phyloP scores from a whole-genome alignment of 371 early-diverging fungal genomes.

The Scutellospora calospora region DNA sequence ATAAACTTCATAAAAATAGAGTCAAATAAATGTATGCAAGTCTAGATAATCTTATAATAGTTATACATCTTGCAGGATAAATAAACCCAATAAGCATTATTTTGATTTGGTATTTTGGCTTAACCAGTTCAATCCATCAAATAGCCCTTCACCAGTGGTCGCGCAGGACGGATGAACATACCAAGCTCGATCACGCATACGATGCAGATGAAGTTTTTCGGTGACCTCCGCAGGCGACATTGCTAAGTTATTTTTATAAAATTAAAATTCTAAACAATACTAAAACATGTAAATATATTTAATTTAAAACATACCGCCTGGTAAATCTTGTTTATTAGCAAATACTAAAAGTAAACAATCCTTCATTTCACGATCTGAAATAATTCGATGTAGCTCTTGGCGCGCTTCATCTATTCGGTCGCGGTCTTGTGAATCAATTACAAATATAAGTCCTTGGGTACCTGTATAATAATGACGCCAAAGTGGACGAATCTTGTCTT shows the following conservation, averaged over 20 bases:
- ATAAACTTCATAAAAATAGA: no score
- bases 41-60: no score
- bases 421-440: slow-evolving; percentile 86
- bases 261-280: background rate
- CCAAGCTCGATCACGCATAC: slow-evolving; percentile 83
- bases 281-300: background rate
- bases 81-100: no score
- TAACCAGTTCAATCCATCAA: slow-evolving; percentile 90
- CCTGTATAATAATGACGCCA: slow-evolving; percentile 93
- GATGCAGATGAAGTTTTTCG: slow-evolving; percentile 77
- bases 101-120: slow-evolving; percentile 84
- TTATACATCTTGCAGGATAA: no score
- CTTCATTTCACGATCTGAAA: slow-evolving; percentile 86
- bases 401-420: slow-evolving; percentile 88
- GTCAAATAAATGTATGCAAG: no score
- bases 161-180: slow-evolving; percentile 89
- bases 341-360: slow-evolving; percentile 83
- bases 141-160: slow-evolving; percentile 87
- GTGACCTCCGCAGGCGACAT: slow-evolving; percentile 86
- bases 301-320: slow-evolving; percentile 58
- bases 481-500: slow-evolving; percentile 89
- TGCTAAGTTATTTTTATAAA: slow-evolving; percentile 51
- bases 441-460: slow-evolving; percentile 88
- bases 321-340: slow-evolving; percentile 91
- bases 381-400: slow-evolving; percentile 82